Evolutionary conservation across 352 stramenopile species (phyloP), one percentile per base, ranked within the genome.

Genomic region (Hyaloperonospora arabidopsidis): DNA sequence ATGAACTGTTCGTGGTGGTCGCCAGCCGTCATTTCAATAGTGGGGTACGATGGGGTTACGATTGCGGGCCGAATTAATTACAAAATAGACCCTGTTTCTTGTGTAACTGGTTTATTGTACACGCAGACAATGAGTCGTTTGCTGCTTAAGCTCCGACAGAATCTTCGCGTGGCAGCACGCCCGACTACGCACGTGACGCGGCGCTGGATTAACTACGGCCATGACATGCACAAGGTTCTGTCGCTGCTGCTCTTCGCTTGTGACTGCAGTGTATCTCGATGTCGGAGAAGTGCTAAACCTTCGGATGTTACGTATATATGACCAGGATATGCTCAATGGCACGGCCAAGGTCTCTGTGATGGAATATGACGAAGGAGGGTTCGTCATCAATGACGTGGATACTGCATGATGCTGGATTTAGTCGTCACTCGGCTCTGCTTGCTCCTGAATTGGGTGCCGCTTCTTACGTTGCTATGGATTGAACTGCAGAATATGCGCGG

Each of bases 341-440:
- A 87, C 83, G 14, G 53, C 70, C 50, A 93, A 93, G 55, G 65
- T 90, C 17, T 87, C 83, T 1, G 70, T 93, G 43, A 80, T 75
- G 17, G 83, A 90, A 63, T 93, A 93, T 56, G 83, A 93, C 60
- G 80, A 91, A 64, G 80, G 79, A 55, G 83, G 83, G 22, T 91
- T 91, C 54, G 80, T 93, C 38, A 59, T 93, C 51, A 93, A 91
- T 63, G 71, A 89, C 49, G 57, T 93, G 45, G 76, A n/a, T n/a
- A n/a, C n/a, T n/a, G n/a, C n/a, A n/a, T n/a, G 84, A 45, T 28
- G 69, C 65, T 61, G 17, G 0, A 15, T 19, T 47, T 15, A 49
- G 2, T 11, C 5, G 18, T 13, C 12, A 12, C 3, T 29, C 10
- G 4, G 13, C 32, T 34, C 19, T n/a, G 38, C n/a, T 44, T 41